Evolutionary conservation across 352 stramenopile genomes (phyloP).

Genomic region (Phytophthora parvispora): DNA sequence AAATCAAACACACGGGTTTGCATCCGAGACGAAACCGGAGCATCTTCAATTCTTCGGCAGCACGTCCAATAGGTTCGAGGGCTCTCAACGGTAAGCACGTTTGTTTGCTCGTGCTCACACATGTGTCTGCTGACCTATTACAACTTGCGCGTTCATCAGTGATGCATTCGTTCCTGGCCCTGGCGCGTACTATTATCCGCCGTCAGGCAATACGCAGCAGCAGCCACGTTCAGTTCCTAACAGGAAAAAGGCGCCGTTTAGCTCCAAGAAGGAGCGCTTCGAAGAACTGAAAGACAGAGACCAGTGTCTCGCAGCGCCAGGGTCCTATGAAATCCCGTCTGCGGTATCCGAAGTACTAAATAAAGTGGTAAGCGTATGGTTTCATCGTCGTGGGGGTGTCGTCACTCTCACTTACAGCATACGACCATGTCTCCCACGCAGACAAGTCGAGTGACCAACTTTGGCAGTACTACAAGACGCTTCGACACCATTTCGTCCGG

Average conservation of each 20-base stretch:
- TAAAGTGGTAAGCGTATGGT: conserved; percentile 62
- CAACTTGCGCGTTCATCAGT: conserved; percentile 11
- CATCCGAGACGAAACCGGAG: conserved; percentile 59
- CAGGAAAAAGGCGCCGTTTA: conserved; percentile 69
- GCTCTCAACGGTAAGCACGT: conserved; percentile 35
- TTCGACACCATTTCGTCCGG: conserved; percentile 65
- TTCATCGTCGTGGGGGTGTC: not conserved
- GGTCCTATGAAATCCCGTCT: conserved; percentile 75
- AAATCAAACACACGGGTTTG: conserved; percentile 52
- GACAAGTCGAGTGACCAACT: conserved; percentile 74
- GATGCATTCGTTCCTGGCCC: conserved; percentile 56
- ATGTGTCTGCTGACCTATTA: conserved; percentile 2
- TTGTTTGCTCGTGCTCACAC: too few relatives aligned
- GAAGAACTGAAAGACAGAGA: conserved; percentile 51
- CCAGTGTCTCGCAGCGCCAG: conserved; percentile 61
- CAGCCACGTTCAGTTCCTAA: conserved; percentile 31
- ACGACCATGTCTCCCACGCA: conserved; percentile 24
- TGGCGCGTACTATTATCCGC: conserved; percentile 69
- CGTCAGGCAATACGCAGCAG: conserved; percentile 38
- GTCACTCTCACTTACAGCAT: not conserved
- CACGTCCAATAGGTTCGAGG: conserved; percentile 74
- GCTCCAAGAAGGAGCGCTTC: conserved; percentile 82
- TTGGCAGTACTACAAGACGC: conserved; percentile 80
- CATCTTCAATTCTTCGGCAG: conserved; percentile 88
- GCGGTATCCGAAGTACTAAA: conserved; percentile 69